A percentile compares a stretch with the other conserved stretches of the same genome.
Evolutionary conservation across 164 flowering plant genomes (phyloP).

Genomic region (Stephania yunnanensis): DNA sequence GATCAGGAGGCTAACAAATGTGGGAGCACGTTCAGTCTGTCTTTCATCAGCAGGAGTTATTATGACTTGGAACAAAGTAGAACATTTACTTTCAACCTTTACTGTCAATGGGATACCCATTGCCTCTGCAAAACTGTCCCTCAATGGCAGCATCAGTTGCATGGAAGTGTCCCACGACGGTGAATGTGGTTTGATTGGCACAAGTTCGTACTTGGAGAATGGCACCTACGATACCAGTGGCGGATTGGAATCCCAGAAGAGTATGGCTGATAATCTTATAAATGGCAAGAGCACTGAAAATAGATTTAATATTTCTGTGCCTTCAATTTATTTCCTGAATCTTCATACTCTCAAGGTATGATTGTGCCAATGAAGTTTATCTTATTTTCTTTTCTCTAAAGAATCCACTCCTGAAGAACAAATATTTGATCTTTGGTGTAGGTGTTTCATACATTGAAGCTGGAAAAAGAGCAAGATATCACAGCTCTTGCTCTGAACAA

Average conservation of each 20-base stretch:
- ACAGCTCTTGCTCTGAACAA: conserved; percentile 74
- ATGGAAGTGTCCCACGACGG: conserved; percentile 87
- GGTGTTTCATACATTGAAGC: conserved; percentile 69
- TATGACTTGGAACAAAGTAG: conserved; percentile 68
- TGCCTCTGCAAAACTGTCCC: conserved; percentile 41
- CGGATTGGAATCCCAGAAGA: conserved; percentile 7
- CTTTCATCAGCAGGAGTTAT: conserved; percentile 75
- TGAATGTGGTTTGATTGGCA: conserved; percentile 58
- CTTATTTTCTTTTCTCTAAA: neutral
- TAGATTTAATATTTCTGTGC: conserved; percentile 44
- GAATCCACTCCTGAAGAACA: conserved; percentile 1
- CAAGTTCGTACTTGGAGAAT: conserved; percentile 37
- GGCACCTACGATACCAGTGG: conserved; percentile 20
- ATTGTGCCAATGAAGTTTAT: neutral
- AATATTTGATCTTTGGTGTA: conserved; percentile 17
- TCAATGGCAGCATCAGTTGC: conserved; percentile 59
- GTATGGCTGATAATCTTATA: conserved; percentile 16
- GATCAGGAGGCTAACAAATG: conserved; percentile 55
- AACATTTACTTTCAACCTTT: conserved; percentile 47
- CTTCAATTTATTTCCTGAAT: conserved; percentile 82
- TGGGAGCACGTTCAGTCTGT: conserved; percentile 70
- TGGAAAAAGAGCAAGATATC: conserved; percentile 77
- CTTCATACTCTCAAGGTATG: conserved; percentile 70
- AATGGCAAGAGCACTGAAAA: conserved; percentile 22
- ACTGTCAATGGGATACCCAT: conserved; percentile 73